These are phyloP conservation scores for Coemansia sp. DNA, from an alignment of 192 early-diverging fungal genomes.

Conservation along the genomic window DNA sequence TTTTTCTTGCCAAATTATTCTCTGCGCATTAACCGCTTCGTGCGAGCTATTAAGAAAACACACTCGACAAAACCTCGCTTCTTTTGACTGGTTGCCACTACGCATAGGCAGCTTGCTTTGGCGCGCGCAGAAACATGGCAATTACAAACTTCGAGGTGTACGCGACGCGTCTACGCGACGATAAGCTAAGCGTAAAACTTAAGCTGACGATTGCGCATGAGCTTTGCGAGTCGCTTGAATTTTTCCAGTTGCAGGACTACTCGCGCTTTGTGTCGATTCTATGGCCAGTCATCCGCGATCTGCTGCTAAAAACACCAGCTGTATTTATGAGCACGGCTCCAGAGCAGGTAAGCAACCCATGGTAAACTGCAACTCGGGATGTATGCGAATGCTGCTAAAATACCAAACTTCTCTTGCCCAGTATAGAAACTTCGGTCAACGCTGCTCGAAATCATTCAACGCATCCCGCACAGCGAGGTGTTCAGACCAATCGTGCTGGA, in stretches of 20 bases:
- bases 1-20: background rate
- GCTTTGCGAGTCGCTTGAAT: conserved; percentile 87
- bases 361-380: background rate
- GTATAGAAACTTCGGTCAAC: conserved; percentile 81
- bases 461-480: conserved; percentile 86
- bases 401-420: background rate
- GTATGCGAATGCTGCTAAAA: background rate
- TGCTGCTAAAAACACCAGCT: conserved; percentile 69
- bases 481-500: conserved; percentile 75
- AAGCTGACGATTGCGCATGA: conserved; percentile 83
- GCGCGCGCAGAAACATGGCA: conserved; percentile 19
- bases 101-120: background rate
- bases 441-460: conserved; percentile 88
- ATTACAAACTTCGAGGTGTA: conserved; percentile 58
- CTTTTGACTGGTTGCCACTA: background rate
- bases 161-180: conserved; percentile 57
- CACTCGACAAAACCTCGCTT: background rate
- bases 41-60: background rate
- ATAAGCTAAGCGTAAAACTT: conserved; percentile 57
- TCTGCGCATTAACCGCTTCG: background rate
- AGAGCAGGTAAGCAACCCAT: conserved; percentile 58
- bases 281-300: conserved; percentile 79
- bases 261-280: conserved; percentile 71
- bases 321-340: conserved; percentile 73
- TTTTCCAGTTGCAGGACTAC: conserved; percentile 84